Evolutionary conservation across 306 rosid species (phyloP).

Genomic region (Abrus precatorius): DNA sequence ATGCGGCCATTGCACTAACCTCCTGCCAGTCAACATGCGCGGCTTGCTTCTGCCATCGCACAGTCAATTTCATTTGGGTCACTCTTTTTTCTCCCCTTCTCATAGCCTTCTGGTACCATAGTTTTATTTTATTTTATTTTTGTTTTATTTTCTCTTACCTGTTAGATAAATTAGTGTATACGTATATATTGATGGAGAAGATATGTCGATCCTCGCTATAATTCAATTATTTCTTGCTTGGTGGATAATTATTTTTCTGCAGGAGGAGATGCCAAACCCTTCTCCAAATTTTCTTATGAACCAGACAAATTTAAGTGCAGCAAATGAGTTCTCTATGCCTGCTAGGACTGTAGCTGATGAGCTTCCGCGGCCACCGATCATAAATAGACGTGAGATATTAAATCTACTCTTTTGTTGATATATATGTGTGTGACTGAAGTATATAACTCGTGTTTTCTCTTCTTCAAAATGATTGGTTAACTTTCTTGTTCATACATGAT

Average conservation of each 20-base stretch:
- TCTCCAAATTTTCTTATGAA: slow-evolving; percentile 73
- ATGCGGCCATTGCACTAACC: slow-evolving; percentile 98
- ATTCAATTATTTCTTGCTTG: slow-evolving; percentile 11
- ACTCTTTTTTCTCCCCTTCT: slow-evolving; percentile 83
- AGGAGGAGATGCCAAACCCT: slow-evolving; percentile 85
- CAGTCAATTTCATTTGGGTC: slow-evolving; percentile 84
- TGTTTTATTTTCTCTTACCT: background rate
- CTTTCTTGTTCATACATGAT: background rate
- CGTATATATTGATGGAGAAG: background rate
- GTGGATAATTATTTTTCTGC: slow-evolving; percentile 20
- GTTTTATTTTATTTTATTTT: background rate
- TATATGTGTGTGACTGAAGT: background rate
- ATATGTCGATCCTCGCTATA: background rate
- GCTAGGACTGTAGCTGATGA: slow-evolving; percentile 68
- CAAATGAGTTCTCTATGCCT: slow-evolving; percentile 68
- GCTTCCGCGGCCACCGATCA: slow-evolving; percentile 78
- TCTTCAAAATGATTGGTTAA: slow-evolving; percentile 33
- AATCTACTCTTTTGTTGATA: slow-evolving; percentile 1
- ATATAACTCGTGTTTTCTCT: slow-evolving; percentile 28
- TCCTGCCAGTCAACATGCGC: slow-evolving; percentile 92
- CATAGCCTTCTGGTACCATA: slow-evolving; percentile 72
- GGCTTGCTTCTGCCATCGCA: slow-evolving; percentile 86
- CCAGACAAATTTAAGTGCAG: slow-evolving; percentile 53
- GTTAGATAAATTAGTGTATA: background rate
- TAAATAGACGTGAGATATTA: slow-evolving; percentile 79